Conservation (phyloP, 805 yeast species). For the Yamadazyma laniorum region DNA sequence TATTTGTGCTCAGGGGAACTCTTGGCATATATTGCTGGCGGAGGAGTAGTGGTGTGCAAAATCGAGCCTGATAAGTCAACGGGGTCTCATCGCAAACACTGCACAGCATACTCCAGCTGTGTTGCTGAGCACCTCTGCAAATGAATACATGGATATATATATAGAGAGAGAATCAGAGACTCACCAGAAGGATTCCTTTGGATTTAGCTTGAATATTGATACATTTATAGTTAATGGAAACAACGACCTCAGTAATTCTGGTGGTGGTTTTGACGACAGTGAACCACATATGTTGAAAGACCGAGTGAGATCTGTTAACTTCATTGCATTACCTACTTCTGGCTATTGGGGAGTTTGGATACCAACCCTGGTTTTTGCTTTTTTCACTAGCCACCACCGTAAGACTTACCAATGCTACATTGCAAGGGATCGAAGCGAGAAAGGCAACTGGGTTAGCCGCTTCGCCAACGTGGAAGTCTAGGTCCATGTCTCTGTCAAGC, state of each 20-base stretch:
- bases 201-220: constrained; percentile 22
- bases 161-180: neutral
- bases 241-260: neutral
- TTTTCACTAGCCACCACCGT: constrained; percentile 51
- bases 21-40: constrained; percentile 57
- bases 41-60: constrained; percentile 55
- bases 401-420: constrained; percentile 27
- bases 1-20: constrained; percentile 37
- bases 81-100: constrained; percentile 53
- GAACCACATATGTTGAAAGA: constrained; percentile 29
- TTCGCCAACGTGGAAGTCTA: constrained; percentile 5
- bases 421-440: constrained; percentile 32
- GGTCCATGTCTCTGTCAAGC: constrained; percentile 11
- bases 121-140: constrained; percentile 1
- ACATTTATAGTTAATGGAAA: constrained; percentile 9
- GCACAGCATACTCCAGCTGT: no score
- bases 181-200: constrained; percentile 30
- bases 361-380: constrained; percentile 61
- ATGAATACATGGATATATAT: constrained; percentile 1
- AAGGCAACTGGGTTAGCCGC: neutral
- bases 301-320: constrained; percentile 51
- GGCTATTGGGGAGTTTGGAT: constrained; percentile 73
- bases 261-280: neutral
- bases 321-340: constrained; percentile 56
- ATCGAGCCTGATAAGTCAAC: constrained; percentile 30